Base-by-base conservation (phyloP, 768 basidiomycete species). In the Mycena chlorophos region DNA sequence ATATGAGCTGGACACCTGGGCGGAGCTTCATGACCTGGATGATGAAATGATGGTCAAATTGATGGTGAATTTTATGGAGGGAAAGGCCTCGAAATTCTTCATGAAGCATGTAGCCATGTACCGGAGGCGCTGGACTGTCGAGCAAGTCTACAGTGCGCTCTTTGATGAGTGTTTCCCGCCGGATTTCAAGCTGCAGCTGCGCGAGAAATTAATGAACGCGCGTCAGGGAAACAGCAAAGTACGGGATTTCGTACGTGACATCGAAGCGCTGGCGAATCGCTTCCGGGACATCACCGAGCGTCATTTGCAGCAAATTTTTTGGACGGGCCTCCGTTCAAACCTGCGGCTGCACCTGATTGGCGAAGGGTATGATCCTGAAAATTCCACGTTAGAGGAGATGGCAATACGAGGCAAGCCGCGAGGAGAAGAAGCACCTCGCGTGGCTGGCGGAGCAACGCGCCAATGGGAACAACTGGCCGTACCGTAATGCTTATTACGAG, bases 11-110 rank as follows among this genome's bases (percentile, higher is more conserved):
- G 59, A 63, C 29, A 61, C 59, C 4, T 65, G 63, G 63, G 25
- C 45, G 6, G 55, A 63, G 17, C 37, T 66, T 1, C 50, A 45
- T 12, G 63, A 16, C 1, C 28, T 65, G 6, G 16, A 16, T 10
- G 62, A 65, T 20, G 48, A 47, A 3, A 5, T 65, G 2, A 37
- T 47, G 0, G 6, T 66, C n/a, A 61, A 56, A 22, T 8, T 63
- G 1, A 52, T 66, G 12, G 54, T 56, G 4, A 57, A 64, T 20
- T 69, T 63, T 48, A 43, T 68, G 39, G 49, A 20, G 2, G 67
- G 62, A 1, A 47, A 57, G 3, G 65, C 68, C 0, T 65, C 64
- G 52, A 42, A 58, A 22, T 69, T 65, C 49, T 69, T 60, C 54
- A 63, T 65, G 39, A 63, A 57, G 17, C 48, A 63, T 19, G 62